phyloP scores from a whole-genome alignment of 768 basidiomycete species.

The Filobasidium wieringae region DNA sequence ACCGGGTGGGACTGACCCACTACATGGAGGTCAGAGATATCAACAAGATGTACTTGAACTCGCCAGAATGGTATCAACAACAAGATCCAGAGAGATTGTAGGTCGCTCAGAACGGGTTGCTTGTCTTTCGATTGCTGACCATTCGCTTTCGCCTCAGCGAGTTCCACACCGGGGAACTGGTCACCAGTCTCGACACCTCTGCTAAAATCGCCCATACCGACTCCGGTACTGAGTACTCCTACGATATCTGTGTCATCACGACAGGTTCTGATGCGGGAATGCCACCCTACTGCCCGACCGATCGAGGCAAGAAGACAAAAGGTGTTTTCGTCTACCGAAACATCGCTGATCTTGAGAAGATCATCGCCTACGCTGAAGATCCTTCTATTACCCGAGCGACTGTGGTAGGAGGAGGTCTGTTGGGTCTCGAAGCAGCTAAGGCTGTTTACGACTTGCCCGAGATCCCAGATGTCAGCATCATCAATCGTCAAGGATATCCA shows the following conservation, averaged over 20 bases:
- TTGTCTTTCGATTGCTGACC: not conserved
- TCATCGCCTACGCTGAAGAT: slow-evolving; percentile 50
- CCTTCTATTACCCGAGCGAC: slow-evolving; percentile 44
- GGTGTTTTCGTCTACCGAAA: slow-evolving; percentile 65
- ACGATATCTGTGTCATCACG: slow-evolving; percentile 56
- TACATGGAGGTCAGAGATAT: slow-evolving; percentile 54
- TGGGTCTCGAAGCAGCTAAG: slow-evolving; percentile 65
- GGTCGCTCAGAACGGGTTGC: slow-evolving; percentile 30
- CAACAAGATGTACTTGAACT: slow-evolving; percentile 53
- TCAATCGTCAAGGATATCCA: slow-evolving; percentile 48
- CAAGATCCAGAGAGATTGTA: slow-evolving; percentile 50
- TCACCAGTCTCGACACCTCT: slow-evolving; percentile 24
- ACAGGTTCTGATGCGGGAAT: slow-evolving; percentile 58
- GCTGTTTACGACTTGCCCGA: slow-evolving; percentile 52
- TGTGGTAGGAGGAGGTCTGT: slow-evolving; percentile 58
- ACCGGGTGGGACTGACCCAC: slow-evolving; percentile 43
- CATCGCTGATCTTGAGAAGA: slow-evolving; percentile 54
- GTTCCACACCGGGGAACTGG: slow-evolving; percentile 33
- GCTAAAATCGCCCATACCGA: slow-evolving; percentile 45
- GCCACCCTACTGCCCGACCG: slow-evolving; percentile 48
- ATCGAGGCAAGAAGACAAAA: slow-evolving; percentile 40
- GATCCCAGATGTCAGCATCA: slow-evolving; percentile 46
- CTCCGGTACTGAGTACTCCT: slow-evolving; percentile 44
- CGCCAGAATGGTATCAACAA: slow-evolving; percentile 50
- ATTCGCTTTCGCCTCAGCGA: not conserved